Base-by-base conservation (phyloP, 106 monocot species). In the Iris macrosiphon region DNA sequence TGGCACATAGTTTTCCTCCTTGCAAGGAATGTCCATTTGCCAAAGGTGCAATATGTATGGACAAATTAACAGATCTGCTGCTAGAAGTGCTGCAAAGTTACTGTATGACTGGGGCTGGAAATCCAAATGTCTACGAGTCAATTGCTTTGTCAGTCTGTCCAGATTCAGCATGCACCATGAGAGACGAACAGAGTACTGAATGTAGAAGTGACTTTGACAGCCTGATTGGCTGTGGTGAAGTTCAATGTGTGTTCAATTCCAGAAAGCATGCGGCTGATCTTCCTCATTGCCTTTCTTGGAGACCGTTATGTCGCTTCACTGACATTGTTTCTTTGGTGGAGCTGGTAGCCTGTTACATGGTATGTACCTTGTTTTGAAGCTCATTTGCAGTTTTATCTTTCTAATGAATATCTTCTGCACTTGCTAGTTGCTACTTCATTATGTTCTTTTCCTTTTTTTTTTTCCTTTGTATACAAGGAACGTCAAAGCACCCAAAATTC, bases 281-380 rank as follows among this genome's bases (percentile, higher is more conserved):
- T 14, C 45, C 45, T 60, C 26, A 62, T 30, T 15, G 14, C 55
- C 20, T 43, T 43, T 42, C 60, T 49, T 60, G 65, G 13, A 39
- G 32, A 12, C 22, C 22, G 21, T 45, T 86, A 26, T 85, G 81
- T 50, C 44, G 55, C 31, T 78, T 79, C 18, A 53, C 46, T 27
- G 86, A 92, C 52, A 49, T 79, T 52, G 20, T 82, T 45, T 86
- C 92, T 18, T 72, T 92, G 60, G 20, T 92, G 38, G 92, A 92
- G 73, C 61, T 92, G 52, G 55, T 82, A 61, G 82, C 63, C 12
- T 61, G 28, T 44, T 82, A 79, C 67, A 79, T 76, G 92, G 92
- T 92, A 82, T 53, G 78, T 9, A 42, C 45, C 52, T 58, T 19
- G 4, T 24, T 40, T 34, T 22, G 48, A 11, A 42, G 16, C 16